phyloP scores from a whole-genome alignment of 2,329 filamentous ascomycete species.

The Ascochyta rabiei region DNA sequence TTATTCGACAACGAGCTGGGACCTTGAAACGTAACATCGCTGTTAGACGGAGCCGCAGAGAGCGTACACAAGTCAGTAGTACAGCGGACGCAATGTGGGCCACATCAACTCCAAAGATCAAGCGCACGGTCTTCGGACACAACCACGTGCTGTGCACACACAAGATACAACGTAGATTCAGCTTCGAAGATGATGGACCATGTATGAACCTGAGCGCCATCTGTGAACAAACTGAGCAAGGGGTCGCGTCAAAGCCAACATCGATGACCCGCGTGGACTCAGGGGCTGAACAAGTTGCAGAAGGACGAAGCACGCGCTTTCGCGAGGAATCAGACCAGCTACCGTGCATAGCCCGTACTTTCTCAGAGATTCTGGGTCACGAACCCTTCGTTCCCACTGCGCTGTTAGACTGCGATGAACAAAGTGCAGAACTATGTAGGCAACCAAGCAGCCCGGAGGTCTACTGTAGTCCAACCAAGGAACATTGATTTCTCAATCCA shows the following conservation, averaged over 20 bases:
- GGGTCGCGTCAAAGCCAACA: neutral
- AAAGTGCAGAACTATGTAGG: neutral
- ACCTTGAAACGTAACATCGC: constrained; percentile 1
- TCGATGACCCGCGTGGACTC: neutral
- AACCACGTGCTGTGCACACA: neutral
- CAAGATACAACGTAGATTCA: neutral
- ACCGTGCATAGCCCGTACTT: neutral
- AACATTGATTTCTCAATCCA: neutral
- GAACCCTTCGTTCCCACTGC: constrained; percentile 3
- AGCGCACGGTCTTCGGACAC: neutral
- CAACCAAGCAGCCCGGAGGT: too few species aligned
- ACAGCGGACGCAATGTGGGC: neutral
- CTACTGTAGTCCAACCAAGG: neutral
- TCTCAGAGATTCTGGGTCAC: constrained; percentile 2
- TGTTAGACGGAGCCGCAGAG: neutral
- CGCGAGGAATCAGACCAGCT: neutral
- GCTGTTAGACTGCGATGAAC: neutral
- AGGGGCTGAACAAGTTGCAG: neutral
- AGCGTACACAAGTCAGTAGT: too few species aligned
- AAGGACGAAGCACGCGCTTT: neutral
- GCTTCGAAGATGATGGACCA: neutral
- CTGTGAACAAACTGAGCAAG: neutral
- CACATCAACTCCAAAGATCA: neutral
- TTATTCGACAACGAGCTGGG: neutral
- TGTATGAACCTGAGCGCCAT: neutral